Evolutionary conservation across 2,329 filamentous ascomycete species (phyloP), one percentile per base, ranked within the genome.

Genomic region (Venturia carpophila): DNA sequence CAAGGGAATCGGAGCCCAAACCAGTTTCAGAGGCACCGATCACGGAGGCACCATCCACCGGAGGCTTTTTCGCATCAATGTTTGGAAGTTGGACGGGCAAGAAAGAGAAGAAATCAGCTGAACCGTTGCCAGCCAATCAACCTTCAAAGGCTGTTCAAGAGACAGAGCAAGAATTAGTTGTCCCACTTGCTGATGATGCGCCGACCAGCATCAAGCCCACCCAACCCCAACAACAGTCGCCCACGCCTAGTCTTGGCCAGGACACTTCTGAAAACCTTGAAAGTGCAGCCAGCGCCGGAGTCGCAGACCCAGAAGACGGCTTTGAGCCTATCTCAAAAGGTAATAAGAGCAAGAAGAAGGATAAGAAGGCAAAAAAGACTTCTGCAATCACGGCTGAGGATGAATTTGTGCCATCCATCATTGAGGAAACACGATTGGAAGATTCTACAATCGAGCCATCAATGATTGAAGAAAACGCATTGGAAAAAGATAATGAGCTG

Each of bases 71-170:
- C 19, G 52, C 52, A 21, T 39, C 60, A 21, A 30, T 39, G 60
- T 39, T 39, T 21, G 34, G 34, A 52, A 49, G 45, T 17, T 41
- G 30, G 27, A 68, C 43, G 69, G 65, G 62, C 1, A 76, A 77
- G 67, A 75, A 76, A 64, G 71, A 72, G 15, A 77, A 78, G 70
- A 78, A 79, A 66, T 10, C 34, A 11, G 24, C 34, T 41, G 47
- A 55, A 34, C 24, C 62, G 3, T 58, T 15, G 30, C 7, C 17
- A 24, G 15, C 17, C 11, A 21, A 52, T 15, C 47, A 62, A 47
- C 19, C 60, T 47, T 27, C 39, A n/a, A 27, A 11, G 24, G n/a
- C 39, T 10, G 30, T 21, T n/a, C n/a, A 52, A 39, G 42, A 63
- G 30, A 34, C 3, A 6, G 30, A 37, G 5, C 30, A 1, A 37